Conservation (phyloP, 768 basidiomycete genomes). For the Tricholoma matsutake region DNA sequence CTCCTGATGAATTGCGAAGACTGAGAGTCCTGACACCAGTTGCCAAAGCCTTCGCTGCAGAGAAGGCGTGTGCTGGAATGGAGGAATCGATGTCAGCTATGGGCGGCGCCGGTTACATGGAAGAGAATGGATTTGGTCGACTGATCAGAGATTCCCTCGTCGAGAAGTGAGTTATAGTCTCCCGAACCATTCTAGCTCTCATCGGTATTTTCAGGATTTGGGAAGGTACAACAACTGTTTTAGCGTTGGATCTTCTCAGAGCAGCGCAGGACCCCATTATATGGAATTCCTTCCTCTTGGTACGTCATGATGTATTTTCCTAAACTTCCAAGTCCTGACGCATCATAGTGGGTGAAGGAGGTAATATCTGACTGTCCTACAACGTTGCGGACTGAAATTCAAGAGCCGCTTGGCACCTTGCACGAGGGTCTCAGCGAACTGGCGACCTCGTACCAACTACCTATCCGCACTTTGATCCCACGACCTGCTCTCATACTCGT, state of each 20-base stretch:
- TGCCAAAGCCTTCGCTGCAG: conserved; percentile 67
- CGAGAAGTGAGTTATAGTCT: conserved; percentile 45
- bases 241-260: conserved; percentile 64
- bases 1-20: conserved; percentile 45
- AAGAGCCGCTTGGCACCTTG: conserved; percentile 30
- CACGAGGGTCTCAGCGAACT: conserved; percentile 39
- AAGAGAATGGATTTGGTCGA: conserved; percentile 71
- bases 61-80: conserved; percentile 60
- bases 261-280: conserved; percentile 44
- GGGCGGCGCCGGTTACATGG: conserved; percentile 83
- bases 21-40: conserved; percentile 67
- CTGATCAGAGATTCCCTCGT: conserved; percentile 68
- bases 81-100: conserved; percentile 73
- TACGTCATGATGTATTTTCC: conserved; percentile 27
- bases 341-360: conserved; percentile 48
- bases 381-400: conserved; percentile 26
- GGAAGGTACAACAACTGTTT: conserved; percentile 73
- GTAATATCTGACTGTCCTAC: conserved; percentile 42
- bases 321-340: neutral
- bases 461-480: conserved; percentile 45
- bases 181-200: neutral
- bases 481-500: conserved; percentile 59
- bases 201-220: conserved; percentile 49
- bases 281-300: conserved; percentile 47
- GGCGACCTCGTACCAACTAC: conserved; percentile 34